A percentile compares a stretch with the other conserved stretches of the same genome.
Evolutionary conservation across 208 protist species (phyloP).

Genomic region (Leptomonas pyrrhocoris): DNA sequence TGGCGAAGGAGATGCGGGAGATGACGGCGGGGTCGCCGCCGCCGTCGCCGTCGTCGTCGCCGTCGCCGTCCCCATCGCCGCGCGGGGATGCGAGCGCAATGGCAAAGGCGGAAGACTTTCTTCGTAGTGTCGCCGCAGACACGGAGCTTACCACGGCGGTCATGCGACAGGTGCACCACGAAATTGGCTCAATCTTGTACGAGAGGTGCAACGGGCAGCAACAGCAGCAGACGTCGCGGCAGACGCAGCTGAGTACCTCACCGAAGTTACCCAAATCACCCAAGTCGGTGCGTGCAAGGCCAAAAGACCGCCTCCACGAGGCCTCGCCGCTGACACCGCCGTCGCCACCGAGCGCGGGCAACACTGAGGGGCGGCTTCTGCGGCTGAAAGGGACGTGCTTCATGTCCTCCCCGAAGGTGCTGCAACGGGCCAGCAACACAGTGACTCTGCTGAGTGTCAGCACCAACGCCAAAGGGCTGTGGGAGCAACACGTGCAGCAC

Average conservation of each 20-base stretch:
- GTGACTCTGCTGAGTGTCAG: constrained; percentile 48
- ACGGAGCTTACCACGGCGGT: constrained; percentile 22
- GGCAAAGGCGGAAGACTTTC: constrained; percentile 15
- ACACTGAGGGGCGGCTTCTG: constrained; percentile 13
- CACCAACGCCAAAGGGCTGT: constrained; percentile 45
- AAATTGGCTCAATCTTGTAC: constrained; percentile 24
- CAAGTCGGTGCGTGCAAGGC: constrained; percentile 2
- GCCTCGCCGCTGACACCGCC: not conserved
- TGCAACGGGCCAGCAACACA: constrained; percentile 35
- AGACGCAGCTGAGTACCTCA: not conserved
- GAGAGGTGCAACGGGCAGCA: not conserved
- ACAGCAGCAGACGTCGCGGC: no score
- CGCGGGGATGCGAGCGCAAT: constrained; percentile 5
- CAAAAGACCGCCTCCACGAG: constrained; percentile 8
- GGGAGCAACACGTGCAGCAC: constrained; percentile 32
- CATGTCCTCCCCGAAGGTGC: constrained; percentile 40
- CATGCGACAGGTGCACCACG: constrained; percentile 31
- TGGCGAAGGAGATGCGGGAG: constrained; percentile 37
- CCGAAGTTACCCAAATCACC: not conserved
- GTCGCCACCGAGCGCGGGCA: not conserved
- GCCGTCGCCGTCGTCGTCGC: not conserved
- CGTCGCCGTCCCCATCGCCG: not conserved
- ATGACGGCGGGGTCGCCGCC: not conserved
- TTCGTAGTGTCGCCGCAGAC: constrained; percentile 1
- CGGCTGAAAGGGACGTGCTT: constrained; percentile 53